Evolutionary conservation across 192 early-diverging fungal species (phyloP).

Genomic region (Rhizophlyctis rosea): DNA sequence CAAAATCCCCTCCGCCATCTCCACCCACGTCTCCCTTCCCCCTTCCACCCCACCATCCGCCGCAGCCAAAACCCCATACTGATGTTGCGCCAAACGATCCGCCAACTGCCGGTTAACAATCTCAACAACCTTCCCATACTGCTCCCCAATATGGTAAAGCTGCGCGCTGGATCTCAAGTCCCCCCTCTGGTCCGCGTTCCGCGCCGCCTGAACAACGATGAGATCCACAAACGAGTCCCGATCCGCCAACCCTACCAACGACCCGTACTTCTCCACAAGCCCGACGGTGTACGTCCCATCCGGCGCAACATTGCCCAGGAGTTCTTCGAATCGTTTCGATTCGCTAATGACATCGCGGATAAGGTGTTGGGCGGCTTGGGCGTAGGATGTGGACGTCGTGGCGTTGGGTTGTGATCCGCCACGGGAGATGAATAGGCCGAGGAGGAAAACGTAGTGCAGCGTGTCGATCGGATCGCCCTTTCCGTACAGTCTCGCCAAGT

Average conservation of each 20-base stretch:
- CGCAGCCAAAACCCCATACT: constrained; percentile 9
- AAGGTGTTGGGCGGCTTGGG: constrained; percentile 44
- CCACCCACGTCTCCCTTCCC: too few species aligned
- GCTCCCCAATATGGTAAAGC: constrained; percentile 73
- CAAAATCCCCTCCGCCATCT: constrained; percentile 19
- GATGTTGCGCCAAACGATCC: constrained; percentile 16
- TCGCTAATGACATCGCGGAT: constrained; percentile 49
- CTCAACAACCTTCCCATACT: constrained; percentile 70
- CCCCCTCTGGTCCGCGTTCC: constrained; percentile 66
- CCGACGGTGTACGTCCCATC: constrained; percentile 33
- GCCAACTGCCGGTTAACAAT: constrained; percentile 42
- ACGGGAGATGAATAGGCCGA: constrained; percentile 50
- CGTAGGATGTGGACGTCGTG: constrained; percentile 57
- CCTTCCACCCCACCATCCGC: too few species aligned
- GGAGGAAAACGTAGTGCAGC: constrained; percentile 59
- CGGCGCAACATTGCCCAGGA: constrained; percentile 25
- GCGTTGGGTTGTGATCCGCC: constrained; percentile 1
- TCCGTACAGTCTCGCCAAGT: constrained; percentile 39
- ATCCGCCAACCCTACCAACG: constrained; percentile 57
- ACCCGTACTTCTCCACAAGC: constrained; percentile 63
- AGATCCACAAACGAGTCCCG: constrained; percentile 60
- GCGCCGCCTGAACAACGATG: constrained; percentile 67
- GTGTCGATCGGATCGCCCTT: constrained; percentile 50
- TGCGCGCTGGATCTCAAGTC: constrained; percentile 69
- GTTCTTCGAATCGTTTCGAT: constrained; percentile 16